Evolutionary conservation across 2,329 filamentous ascomycete species (phyloP).

Genomic region (Fusarium incarnatum): DNA sequence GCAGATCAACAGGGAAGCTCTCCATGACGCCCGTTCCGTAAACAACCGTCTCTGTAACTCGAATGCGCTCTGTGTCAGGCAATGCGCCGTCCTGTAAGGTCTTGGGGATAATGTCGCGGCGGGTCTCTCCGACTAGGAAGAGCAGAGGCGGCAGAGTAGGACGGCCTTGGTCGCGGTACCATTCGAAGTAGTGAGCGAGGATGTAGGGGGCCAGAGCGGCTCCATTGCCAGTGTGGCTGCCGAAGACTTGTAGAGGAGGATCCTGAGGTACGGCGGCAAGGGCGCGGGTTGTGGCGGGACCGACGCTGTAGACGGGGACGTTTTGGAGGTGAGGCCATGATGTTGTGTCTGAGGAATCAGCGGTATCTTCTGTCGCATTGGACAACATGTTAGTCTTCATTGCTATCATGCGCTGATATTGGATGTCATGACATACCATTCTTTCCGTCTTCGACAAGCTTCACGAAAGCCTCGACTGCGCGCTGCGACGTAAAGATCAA

Average conservation of each 20-base stretch:
- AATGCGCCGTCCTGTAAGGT: constrained; percentile 73
- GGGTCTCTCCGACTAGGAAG: constrained; percentile 91
- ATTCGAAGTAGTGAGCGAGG: constrained; percentile 76
- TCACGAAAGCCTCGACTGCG: constrained; percentile 81
- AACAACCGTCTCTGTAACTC: constrained; percentile 82
- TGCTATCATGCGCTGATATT: neutral
- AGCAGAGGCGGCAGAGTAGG: constrained; percentile 72
- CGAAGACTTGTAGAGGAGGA: constrained; percentile 73
- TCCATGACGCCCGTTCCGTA: constrained; percentile 89
- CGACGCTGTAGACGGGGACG: constrained; percentile 79
- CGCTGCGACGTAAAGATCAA: constrained; percentile 87
- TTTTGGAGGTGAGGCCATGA: constrained; percentile 66
- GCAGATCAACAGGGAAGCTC: constrained; percentile 78
- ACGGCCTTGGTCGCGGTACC: constrained; percentile 57
- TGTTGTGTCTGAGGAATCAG: constrained; percentile 11
- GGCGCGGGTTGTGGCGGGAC: constrained; percentile 82
- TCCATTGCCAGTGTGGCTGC: constrained; percentile 86
- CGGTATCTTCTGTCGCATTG: constrained; percentile 23
- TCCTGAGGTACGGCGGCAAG: constrained; percentile 66
- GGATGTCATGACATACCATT: constrained; percentile 43
- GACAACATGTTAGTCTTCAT: neutral
- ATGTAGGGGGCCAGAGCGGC: constrained; percentile 84
- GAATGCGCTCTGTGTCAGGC: constrained; percentile 63
- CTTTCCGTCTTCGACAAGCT: constrained; percentile 68
- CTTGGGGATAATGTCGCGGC: constrained; percentile 89